Evolutionary conservation across 192 early-diverging fungal species (phyloP), one percentile per base, ranked within the genome.

Genomic region (Kickxella alabastrina): DNA sequence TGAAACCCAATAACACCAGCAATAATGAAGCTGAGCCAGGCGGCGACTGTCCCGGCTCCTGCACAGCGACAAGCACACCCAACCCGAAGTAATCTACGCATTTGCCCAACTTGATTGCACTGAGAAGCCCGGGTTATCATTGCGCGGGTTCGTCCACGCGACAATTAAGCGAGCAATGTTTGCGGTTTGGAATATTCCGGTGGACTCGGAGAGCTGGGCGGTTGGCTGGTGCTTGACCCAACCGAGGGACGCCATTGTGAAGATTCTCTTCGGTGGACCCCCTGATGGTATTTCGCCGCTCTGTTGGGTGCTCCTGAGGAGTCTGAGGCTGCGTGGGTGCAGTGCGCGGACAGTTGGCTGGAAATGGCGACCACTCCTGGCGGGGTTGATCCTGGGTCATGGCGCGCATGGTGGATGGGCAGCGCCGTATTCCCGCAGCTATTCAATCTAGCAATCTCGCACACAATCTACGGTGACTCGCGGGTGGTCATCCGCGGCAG

Each of bases 351-450:
- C 3, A 35, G 35, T n/a, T 19, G 29, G 21, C 1, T 18, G 7
- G 31, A 26, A 3, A 13, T 10, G 10, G 28, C 31, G 10, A 19
- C 29, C 21, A 15, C 7, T 9, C 9, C 40, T 6, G 19, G 21
- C 21, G 19, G 40, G 8, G 21, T 41, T 3, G 40, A 41, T 22
- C 3, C 9, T 3, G 21, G 22, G 1, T 6, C 18, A 9, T 48
- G 46, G 46, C 28, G 17, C 8, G 35, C 15, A 32, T 48, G 46
- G 46, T 48, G 46, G 46, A 3, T 17, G 3, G 31, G 21, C 18
- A 34, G 31, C 32, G 4, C 18, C 19, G 19, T 35, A 9, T 48
- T 48, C 21, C n/a, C n/a, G 3, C 29, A 48, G 32, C 28, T 48
- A 5, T 4, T 48, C 17, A 48, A 48, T 19, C 31, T 35, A 18